Base-by-base conservation (phyloP, 805 yeast species). In the Spathaspora passalidarum region DNA sequence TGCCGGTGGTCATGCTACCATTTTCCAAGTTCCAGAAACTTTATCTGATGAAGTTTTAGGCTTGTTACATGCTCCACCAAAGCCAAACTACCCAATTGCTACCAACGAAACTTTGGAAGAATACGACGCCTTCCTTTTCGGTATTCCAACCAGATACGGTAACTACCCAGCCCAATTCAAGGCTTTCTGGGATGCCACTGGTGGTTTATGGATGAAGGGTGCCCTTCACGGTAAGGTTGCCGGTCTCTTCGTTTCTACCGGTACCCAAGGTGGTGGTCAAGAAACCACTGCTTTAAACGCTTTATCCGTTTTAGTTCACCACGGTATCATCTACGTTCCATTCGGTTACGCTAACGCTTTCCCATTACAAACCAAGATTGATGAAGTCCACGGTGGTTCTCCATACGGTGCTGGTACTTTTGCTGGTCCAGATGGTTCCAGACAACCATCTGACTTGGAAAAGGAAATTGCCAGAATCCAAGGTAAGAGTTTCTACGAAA, bases 101-200 rank as follows among this genome's bases (percentile, higher is more conserved):
- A 73, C 86, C 13, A 56, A 65, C 8, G 85, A 79, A 17, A 76
- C 80, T 16, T 73, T 89, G 54, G 61, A 68, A 3, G 69, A 75
- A 52, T 86, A 83, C 72, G 96, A 90, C 61, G 96, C 91, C 40
- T 80, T 85, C 71, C 54, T 90, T 53, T 86, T 89, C 56, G 97
- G 96, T 61, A 65, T 86, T 56, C 95, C 96, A 58, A 86, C 96
- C 46, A 81, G 96, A 69, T 89, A 70, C 62, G 97, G 96, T 67
- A 79, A 76, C 63, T 68, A 76, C 67, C 92, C 96, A 45, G 85
- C 88, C 42, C 95, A 88, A 66, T 78, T 84, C 76, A 78, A 77
- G 65, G 72, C 86, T 16, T 88, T 85, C 75, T 79, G 86, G 79
- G 96, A 86, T 59, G 65, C 81, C 46, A 83, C 91, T 38, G 94